Evolutionary conservation across 1,284 basidiomycete species (phyloP).

Genomic region (Boletus sp.): DNA sequence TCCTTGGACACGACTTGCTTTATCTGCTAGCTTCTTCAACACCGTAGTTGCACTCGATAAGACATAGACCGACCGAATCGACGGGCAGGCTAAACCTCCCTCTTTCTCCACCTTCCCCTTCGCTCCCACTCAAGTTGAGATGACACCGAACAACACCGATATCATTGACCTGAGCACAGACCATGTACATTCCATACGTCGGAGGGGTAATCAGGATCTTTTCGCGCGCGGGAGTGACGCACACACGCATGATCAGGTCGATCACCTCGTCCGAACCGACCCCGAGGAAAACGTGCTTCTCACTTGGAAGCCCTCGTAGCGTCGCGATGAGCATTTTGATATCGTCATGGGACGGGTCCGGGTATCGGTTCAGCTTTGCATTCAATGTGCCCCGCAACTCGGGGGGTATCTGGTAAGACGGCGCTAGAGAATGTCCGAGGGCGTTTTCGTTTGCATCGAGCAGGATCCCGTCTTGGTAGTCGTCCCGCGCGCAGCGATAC

Average conservation of each 20-base stretch:
- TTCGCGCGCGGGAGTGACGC: slow-evolving; percentile 78
- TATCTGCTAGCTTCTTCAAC: slow-evolving; percentile 47
- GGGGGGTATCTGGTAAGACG: slow-evolving; percentile 27
- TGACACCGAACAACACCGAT: slow-evolving; percentile 80
- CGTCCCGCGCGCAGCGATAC: slow-evolving; percentile 95
- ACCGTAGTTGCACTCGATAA: neutral
- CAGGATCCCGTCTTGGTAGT: slow-evolving; percentile 91
- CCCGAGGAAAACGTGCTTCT: slow-evolving; percentile 85
- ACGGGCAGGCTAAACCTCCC: slow-evolving; percentile 79
- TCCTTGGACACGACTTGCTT: slow-evolving; percentile 65
- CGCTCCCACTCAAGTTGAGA: slow-evolving; percentile 55
- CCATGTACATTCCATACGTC: slow-evolving; percentile 97
- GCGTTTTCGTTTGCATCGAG: slow-evolving; percentile 98
- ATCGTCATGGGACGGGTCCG: slow-evolving; percentile 75
- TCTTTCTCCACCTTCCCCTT: slow-evolving; percentile 63
- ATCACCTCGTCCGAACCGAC: slow-evolving; percentile 98
- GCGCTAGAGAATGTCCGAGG: slow-evolving; percentile 80
- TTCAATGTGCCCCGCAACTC: slow-evolving; percentile 36
- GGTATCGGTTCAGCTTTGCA: slow-evolving; percentile 78
- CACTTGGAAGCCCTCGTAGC: slow-evolving; percentile 63
- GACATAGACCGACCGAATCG: slow-evolving; percentile 55
- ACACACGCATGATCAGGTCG: slow-evolving; percentile 89
- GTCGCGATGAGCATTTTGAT: slow-evolving; percentile 78
- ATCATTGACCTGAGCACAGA: slow-evolving; percentile 95
- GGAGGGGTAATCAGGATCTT: slow-evolving; percentile 87